These are phyloP conservation scores for Camellia granthamiana DNA, from an alignment of 148 eudicot species.

Conservation along the genomic window DNA sequence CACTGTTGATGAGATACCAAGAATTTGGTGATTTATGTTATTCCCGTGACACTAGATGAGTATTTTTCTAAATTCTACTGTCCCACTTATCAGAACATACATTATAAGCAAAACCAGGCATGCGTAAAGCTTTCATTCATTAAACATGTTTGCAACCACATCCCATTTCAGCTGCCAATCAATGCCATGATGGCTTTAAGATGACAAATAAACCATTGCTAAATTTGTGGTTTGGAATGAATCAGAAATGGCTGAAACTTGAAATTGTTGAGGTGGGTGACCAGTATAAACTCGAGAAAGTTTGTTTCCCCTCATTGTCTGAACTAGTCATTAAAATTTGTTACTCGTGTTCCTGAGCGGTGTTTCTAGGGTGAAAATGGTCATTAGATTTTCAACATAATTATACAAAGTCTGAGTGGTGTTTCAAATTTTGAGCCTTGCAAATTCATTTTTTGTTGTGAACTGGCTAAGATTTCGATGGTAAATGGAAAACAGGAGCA, in stretches of 20 bases:
- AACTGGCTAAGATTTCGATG: not conserved
- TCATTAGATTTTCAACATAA: not conserved
- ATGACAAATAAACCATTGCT: not conserved
- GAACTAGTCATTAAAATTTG: not conserved
- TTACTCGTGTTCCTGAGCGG: not conserved
- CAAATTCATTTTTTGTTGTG: not conserved
- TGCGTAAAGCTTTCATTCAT: not conserved
- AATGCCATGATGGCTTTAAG: not conserved
- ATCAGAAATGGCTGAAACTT: not conserved
- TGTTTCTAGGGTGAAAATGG: not conserved
- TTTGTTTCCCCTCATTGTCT: constrained; percentile 4
- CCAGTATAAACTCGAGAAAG: not conserved
- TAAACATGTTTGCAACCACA: not conserved
- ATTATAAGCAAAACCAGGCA: not conserved
- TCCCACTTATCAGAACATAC: not conserved
- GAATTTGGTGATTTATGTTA: not conserved
- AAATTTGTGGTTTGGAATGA: not conserved
- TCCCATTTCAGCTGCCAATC: not conserved
- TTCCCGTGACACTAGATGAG: not conserved
- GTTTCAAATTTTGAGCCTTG: not conserved
- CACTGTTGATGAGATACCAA: not conserved
- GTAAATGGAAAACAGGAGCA: constrained; percentile 53
- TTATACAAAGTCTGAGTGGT: not conserved
- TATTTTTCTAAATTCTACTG: not conserved
- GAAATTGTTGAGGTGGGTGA: not conserved